Percentiles rank a stretch among this genome's conserved stretches.
phyloP scores from a whole-genome alignment of 2,329 filamentous ascomycete genomes.

The Colletotrichum siamense region DNA sequence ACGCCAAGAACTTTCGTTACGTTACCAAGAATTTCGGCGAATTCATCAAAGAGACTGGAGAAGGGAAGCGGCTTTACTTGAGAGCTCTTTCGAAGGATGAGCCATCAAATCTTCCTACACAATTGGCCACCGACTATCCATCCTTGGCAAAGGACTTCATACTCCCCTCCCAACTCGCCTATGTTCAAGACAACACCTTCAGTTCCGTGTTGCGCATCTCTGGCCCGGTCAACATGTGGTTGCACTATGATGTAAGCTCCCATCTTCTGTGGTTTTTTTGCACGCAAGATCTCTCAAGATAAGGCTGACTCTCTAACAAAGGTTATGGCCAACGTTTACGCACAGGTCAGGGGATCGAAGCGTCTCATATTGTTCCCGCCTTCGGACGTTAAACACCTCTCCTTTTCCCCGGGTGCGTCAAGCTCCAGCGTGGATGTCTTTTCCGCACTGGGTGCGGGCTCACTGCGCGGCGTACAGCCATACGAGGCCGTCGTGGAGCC shows the following conservation, averaged over 20 bases:
- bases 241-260: constrained; percentile 76
- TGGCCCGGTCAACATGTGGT: constrained; percentile 84
- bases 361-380: constrained; percentile 81
- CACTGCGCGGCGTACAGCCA: constrained; percentile 60
- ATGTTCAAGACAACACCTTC: constrained; percentile 69
- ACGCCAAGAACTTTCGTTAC: constrained; percentile 83
- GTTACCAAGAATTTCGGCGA: constrained; percentile 68
- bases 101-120: constrained; percentile 73
- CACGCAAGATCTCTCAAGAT: neutral
- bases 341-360: constrained; percentile 78
- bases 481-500: constrained; percentile 69
- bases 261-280: neutral
- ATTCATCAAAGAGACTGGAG: constrained; percentile 67
- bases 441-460: constrained; percentile 43
- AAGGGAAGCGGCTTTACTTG: constrained; percentile 74
- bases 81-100: constrained; percentile 74
- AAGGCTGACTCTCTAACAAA: constrained; percentile 33
- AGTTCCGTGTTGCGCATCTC: constrained; percentile 83
- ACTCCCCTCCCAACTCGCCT: constrained; percentile 65
- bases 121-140: constrained; percentile 75
- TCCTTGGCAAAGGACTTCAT: constrained; percentile 71
- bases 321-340: constrained; percentile 88
- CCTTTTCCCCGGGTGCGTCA: constrained; percentile 78
- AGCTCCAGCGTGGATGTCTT: constrained; percentile 82
- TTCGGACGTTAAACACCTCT: constrained; percentile 70